phyloP scores from a whole-genome alignment of 805 yeast genomes.

The Cyberlindnera bimundalis region DNA sequence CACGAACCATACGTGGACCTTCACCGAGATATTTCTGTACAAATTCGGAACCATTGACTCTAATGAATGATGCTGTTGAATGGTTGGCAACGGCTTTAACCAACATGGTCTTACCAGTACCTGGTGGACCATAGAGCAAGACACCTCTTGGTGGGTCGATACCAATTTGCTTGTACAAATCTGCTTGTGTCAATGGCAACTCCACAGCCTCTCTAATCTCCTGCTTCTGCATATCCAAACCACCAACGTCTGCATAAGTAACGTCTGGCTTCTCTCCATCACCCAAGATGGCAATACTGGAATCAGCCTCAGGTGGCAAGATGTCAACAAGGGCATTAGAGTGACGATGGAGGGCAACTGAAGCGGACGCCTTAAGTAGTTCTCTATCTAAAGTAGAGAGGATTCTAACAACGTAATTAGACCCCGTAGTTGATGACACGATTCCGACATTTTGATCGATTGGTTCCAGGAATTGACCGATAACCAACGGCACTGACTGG shows the following conservation, averaged over 20 bases:
- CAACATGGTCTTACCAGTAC: slow-evolving; percentile 98
- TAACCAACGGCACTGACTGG: slow-evolving; percentile 95
- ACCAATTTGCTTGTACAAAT: slow-evolving; percentile 94
- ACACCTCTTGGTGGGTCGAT: slow-evolving; percentile 99
- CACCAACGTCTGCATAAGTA: slow-evolving; percentile 97
- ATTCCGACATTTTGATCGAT: slow-evolving; percentile 96
- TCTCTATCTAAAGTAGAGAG: slow-evolving; percentile 94
- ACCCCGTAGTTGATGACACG: slow-evolving; percentile 96
- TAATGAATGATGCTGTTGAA: slow-evolving; percentile 91
- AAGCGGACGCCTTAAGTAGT: slow-evolving; percentile 87
- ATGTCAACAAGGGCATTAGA: slow-evolving; percentile 97
- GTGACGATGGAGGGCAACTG: slow-evolving; percentile 97
- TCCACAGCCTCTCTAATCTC: slow-evolving; percentile 99
- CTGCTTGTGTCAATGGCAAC: slow-evolving; percentile 92
- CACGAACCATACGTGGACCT: slow-evolving; percentile 99
- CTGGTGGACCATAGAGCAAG: slow-evolving; percentile 97
- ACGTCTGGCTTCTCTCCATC: slow-evolving; percentile 91
- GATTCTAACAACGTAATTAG: slow-evolving; percentile 94
- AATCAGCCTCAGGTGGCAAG: slow-evolving; percentile 97
- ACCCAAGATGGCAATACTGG: slow-evolving; percentile 90
- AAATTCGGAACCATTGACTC: slow-evolving; percentile 97
- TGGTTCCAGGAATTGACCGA: slow-evolving; percentile 97
- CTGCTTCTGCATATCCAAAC: slow-evolving; percentile 98
- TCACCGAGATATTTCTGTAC: slow-evolving; percentile 98
- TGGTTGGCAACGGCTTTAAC: slow-evolving; percentile 98